These are phyloP conservation scores for Aspergillus panamensis DNA, from an alignment of 495 filamentous ascomycete genomes.

Conservation along the genomic window DNA sequence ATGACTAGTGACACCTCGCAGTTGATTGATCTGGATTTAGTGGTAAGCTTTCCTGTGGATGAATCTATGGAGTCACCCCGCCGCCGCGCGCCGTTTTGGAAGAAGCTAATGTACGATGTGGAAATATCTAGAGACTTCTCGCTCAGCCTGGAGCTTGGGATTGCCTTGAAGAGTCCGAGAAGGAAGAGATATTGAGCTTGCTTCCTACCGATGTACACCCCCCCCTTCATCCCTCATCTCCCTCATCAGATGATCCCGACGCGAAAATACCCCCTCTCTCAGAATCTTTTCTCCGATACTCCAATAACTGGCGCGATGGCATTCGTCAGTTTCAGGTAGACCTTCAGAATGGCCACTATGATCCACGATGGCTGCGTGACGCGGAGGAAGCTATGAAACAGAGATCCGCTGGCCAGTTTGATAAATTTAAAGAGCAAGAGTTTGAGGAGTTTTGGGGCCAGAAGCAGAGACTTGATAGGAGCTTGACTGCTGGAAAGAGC, in stretches of 20 bases:
- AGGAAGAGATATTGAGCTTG: constrained; percentile 49
- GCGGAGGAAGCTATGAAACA: constrained; percentile 60
- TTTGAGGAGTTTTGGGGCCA: constrained; percentile 71
- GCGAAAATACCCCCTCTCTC: constrained; percentile 40
- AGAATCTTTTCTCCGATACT: constrained; percentile 47
- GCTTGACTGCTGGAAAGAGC: constrained; percentile 45
- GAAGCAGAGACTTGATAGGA: constrained; percentile 47
- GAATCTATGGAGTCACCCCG: neutral
- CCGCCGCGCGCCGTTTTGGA: constrained; percentile 8
- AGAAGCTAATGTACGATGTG: constrained; percentile 2
- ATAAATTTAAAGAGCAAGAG: constrained; percentile 61
- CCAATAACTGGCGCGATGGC: constrained; percentile 47
- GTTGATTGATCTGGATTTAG: constrained; percentile 52
- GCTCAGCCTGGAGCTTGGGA: constrained; percentile 56
- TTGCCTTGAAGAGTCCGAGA: constrained; percentile 52
- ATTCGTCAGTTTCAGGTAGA: constrained; percentile 57
- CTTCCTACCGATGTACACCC: constrained; percentile 52
- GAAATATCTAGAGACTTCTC: constrained; percentile 48
- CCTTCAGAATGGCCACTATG: constrained; percentile 57
- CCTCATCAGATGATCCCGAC: constrained; percentile 28
- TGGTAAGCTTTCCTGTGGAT: constrained; percentile 40
- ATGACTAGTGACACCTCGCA: constrained; percentile 54
- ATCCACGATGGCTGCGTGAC: constrained; percentile 61
- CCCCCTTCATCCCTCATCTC: constrained; percentile 30
- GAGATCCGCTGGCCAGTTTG: constrained; percentile 64